Conservation (phyloP, 2,329 filamentous ascomycete species). For the Colletotrichum magnum region DNA sequence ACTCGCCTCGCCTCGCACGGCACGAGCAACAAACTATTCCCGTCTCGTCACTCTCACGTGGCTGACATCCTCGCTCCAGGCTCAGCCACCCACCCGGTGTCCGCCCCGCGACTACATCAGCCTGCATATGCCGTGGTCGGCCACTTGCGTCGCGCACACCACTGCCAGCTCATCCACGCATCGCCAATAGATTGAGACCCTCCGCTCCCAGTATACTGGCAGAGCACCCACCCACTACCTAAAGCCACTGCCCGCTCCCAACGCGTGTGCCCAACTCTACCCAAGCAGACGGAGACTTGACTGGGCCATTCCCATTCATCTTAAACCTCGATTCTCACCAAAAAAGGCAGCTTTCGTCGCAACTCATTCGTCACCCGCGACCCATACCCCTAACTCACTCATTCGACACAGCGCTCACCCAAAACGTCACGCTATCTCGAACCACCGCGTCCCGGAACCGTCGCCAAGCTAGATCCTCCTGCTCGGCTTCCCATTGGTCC, state of each 20-base stretch:
- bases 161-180: slow-evolving; percentile 75
- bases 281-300: slow-evolving; percentile 49
- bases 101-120: slow-evolving; percentile 63
- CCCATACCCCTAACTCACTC: slow-evolving; percentile 38
- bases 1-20: slow-evolving; percentile 20
- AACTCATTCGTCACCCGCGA: slow-evolving; percentile 41
- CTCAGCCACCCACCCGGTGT: slow-evolving; percentile 53
- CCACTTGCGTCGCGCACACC: slow-evolving; percentile 66
- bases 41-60: slow-evolving; percentile 57
- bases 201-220: slow-evolving; percentile 61
- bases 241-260: slow-evolving; percentile 58
- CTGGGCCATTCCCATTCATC: slow-evolving; percentile 44
- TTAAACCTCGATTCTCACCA: slow-evolving; percentile 50
- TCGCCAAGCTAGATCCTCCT: slow-evolving; percentile 16
- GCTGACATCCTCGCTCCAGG: slow-evolving; percentile 53
- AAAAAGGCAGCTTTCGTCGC: slow-evolving; percentile 42
- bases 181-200: slow-evolving; percentile 69
- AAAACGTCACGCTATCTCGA: slow-evolving; percentile 22
- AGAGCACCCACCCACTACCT: slow-evolving; percentile 50
- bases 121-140: slow-evolving; percentile 72
- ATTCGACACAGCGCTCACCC: not conserved
- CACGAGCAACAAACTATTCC: slow-evolving; percentile 23
- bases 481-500: slow-evolving; percentile 30
- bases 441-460: slow-evolving; percentile 12
- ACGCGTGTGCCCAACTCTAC: slow-evolving; percentile 62